Evolutionary conservation across 2,329 filamentous ascomycete genomes (phyloP).

Genomic region (Microascus cirrosus): DNA sequence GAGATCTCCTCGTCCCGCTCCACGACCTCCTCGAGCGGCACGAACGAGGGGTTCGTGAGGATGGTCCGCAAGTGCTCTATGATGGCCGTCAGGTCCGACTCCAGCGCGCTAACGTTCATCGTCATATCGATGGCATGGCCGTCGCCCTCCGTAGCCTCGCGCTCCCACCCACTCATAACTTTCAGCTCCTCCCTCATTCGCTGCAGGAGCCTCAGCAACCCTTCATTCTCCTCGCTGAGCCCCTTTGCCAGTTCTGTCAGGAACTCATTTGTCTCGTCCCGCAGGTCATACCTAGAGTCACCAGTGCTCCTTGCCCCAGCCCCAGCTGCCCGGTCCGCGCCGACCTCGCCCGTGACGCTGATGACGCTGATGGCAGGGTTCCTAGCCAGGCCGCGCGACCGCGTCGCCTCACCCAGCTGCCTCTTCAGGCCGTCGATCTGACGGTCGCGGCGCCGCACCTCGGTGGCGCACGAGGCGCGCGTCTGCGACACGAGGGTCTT

Average conservation of each 20-base stretch:
- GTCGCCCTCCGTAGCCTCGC: conserved; percentile 16
- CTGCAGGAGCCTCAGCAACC: conserved; percentile 59
- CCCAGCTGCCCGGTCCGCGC: conserved; percentile 29
- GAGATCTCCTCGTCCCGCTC: conserved; percentile 85
- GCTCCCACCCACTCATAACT: conserved; percentile 50
- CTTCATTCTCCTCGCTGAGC: conserved; percentile 87
- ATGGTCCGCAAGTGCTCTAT: conserved; percentile 73
- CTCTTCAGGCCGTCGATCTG: conserved; percentile 84
- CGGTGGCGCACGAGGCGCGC: conserved; percentile 76
- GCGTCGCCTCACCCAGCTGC: conserved; percentile 63
- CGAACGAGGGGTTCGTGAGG: conserved; percentile 91
- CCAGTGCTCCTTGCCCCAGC: conserved; percentile 9
- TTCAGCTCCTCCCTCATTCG: conserved; percentile 62
- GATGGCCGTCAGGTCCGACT: conserved; percentile 62
- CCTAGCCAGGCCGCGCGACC: conserved; percentile 45
- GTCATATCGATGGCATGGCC: conserved; percentile 19
- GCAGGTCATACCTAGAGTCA: conserved; percentile 53
- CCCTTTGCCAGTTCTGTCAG: conserved; percentile 73
- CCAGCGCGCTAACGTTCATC: conserved; percentile 51
- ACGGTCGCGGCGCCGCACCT: conserved; percentile 80
- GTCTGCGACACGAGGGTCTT: conserved; percentile 75
- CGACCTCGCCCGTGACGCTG: conserved; percentile 41
- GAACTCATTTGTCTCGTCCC: conserved; percentile 83
- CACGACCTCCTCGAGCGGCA: conserved; percentile 87
- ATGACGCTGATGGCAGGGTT: conserved; percentile 46